phyloP scores from a whole-genome alignment of 2,329 filamentous ascomycete genomes.

The Fonsecaea nubica region DNA sequence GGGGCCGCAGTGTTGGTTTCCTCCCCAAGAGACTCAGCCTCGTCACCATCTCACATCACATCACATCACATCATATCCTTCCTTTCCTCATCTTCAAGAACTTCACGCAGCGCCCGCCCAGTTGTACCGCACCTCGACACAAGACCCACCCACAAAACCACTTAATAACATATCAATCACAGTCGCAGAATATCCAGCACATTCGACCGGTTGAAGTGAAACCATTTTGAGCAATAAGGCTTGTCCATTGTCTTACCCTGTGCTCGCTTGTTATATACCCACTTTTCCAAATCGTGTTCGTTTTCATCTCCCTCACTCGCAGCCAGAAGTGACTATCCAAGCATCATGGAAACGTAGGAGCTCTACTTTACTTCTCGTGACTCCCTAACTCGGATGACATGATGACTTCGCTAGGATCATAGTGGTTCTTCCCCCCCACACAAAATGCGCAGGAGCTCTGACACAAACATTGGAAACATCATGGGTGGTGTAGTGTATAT shows the following conservation, averaged over 20 bases:
- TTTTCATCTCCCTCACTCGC: constrained; percentile 3
- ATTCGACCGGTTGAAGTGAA: neutral
- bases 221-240: neutral
- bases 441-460: constrained; percentile 1
- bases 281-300: neutral
- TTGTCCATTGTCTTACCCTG: neutral
- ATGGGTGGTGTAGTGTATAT: no score
- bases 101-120: neutral
- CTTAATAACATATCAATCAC: neutral
- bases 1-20: neutral
- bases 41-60: neutral
- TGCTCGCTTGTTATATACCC: no score
- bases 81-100: neutral
- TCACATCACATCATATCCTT: no score
- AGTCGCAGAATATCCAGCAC: neutral
- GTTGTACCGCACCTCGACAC: no score
- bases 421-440: neutral
- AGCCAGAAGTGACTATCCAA: neutral
- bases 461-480: neutral
- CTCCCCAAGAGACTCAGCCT: neutral
- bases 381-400: neutral
- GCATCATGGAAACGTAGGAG: constrained; percentile 1
- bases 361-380: neutral
- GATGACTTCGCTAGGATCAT: neutral
- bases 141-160: no score